Conservation (phyloP, 495 filamentous ascomycete species). For the Lasiosphaeria ovina region DNA sequence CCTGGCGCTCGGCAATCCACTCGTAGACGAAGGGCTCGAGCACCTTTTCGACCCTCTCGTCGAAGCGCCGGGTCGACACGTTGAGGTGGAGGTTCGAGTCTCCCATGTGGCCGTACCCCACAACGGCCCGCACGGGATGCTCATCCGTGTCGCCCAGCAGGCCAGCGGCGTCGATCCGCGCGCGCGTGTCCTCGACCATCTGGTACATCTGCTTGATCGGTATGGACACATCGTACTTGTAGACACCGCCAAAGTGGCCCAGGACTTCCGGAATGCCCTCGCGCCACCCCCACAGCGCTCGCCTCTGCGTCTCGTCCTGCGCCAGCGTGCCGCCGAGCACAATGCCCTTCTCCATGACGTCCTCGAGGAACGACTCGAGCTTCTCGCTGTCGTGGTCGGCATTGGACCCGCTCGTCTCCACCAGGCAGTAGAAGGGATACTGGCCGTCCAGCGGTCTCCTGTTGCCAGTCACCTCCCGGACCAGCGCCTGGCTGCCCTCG, state of each 20-base stretch:
- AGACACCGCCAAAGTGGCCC: constrained; percentile 90
- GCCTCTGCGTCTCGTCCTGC: constrained; percentile 85
- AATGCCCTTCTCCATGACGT: constrained; percentile 80
- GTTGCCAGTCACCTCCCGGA: constrained; percentile 69
- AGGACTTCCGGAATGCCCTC: constrained; percentile 88
- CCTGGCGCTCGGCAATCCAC: constrained; percentile 83
- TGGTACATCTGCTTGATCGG: constrained; percentile 83
- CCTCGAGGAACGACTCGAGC: constrained; percentile 80
- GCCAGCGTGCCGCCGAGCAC: constrained; percentile 87
- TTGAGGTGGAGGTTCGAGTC: constrained; percentile 95
- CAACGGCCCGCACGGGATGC: constrained; percentile 77
- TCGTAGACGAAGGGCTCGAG: constrained; percentile 97
- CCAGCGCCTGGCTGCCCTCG: constrained; percentile 69
- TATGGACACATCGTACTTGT: constrained; percentile 98
- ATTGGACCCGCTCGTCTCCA: constrained; percentile 95
- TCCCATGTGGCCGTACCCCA: constrained; percentile 98
- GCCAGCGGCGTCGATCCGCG: constrained; percentile 66
- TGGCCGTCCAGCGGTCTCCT: constrained; percentile 76
- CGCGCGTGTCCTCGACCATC: constrained; percentile 79
- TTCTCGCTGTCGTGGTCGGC: constrained; percentile 89
- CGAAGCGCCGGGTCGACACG: constrained; percentile 73
- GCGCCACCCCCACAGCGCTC: constrained; percentile 84
- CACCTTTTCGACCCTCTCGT: constrained; percentile 81
- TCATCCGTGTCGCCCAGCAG: constrained; percentile 76
- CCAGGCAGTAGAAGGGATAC: constrained; percentile 90